These are phyloP conservation scores for Talaromyces stipitatus DNA, from an alignment of 495 filamentous ascomycete species.

Conservation along the genomic window DNA sequence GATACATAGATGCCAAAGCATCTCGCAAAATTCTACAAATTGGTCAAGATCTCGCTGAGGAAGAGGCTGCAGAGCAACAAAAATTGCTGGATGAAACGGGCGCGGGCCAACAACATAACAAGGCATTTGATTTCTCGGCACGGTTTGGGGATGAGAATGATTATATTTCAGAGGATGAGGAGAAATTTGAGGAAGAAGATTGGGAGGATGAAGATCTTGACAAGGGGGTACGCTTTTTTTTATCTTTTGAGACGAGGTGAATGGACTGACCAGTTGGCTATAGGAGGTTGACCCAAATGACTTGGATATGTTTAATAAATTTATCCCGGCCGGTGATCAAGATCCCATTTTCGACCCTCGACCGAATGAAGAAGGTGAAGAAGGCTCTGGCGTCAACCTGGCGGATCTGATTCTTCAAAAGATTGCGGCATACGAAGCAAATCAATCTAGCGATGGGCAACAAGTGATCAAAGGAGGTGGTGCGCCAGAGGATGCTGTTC, in stretches of 20 bases:
- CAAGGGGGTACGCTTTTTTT: conserved; percentile 46
- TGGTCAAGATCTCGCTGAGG: conserved; percentile 73
- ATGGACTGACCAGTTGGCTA: conserved; percentile 10
- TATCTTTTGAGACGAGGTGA: background rate
- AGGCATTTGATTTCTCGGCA: conserved; percentile 60
- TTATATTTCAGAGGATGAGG: conserved; percentile 48
- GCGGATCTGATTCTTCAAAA: conserved; percentile 88
- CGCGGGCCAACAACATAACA: conserved; percentile 30
- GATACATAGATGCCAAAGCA: conserved; percentile 76
- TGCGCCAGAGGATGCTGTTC: conserved; percentile 66
- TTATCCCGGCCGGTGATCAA: conserved; percentile 55
- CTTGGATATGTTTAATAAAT: conserved; percentile 81
- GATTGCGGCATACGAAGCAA: conserved; percentile 86
- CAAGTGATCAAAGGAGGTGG: conserved; percentile 40
- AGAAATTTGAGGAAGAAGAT: conserved; percentile 45
- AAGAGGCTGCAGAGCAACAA: conserved; percentile 51
- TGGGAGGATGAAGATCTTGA: conserved; percentile 64
- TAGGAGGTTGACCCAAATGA: conserved; percentile 85
- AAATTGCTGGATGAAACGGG: conserved; percentile 14
- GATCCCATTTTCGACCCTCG: conserved; percentile 44
- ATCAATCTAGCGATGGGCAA: conserved; percentile 34
- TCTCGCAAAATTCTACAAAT: conserved; percentile 84
- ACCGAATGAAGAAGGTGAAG: conserved; percentile 35
- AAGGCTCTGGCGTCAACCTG: conserved; percentile 63
- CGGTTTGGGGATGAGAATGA: conserved; percentile 45